Base-by-base conservation (phyloP, 2,329 filamentous ascomycete species). In the Bimuria novae-zelandiae region DNA sequence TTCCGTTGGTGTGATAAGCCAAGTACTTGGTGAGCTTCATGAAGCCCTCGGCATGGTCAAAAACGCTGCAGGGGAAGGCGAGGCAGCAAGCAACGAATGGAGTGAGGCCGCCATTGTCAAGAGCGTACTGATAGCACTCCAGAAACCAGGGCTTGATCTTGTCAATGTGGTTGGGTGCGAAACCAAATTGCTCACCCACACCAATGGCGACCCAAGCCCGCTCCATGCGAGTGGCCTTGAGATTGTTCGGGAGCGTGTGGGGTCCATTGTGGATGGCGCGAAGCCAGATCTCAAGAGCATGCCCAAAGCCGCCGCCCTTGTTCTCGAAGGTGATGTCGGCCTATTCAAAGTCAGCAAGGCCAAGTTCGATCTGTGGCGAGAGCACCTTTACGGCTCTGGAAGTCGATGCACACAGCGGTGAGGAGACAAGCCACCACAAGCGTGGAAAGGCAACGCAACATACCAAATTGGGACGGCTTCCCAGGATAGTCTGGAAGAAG, bases 1-100 rank as follows among this genome's bases (percentile, higher is more conserved):
- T 45, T 10, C 51, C 54, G 17, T 49, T 57, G 11, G 51, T 57
- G 37, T 59, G 49, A 40, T 59, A 63, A 5, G 49, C 60, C 23
- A 63, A 54, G 21, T 49, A 61, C 40, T 63, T 63, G 19, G 60
- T 63, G 8, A 59, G 43, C 33, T 61, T 57, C 56, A 59, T 59
- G 54, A 63, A 63, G 21, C 57, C 60, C 37, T 59, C 58, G 3
- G 57, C 55, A 35, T 61, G 56, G 29, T 57, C 52, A 35, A 63
- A 60, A 3, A 59, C 32, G 29, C 32, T 51, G 49, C 60, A 61
- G 3, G 60, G 57, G 17, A 55, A 55, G 6, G 52, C 52, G 8
- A 63, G 52, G 21, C 47, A 49, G 12, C 52, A 52, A 11, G 60
- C 58, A 6, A 52, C 30, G 41, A 54, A 49, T 3, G 49, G 57